Conservation (phyloP, 225 moss, liverwort and hornwort species). For the Thuidium tamariscinum region DNA sequence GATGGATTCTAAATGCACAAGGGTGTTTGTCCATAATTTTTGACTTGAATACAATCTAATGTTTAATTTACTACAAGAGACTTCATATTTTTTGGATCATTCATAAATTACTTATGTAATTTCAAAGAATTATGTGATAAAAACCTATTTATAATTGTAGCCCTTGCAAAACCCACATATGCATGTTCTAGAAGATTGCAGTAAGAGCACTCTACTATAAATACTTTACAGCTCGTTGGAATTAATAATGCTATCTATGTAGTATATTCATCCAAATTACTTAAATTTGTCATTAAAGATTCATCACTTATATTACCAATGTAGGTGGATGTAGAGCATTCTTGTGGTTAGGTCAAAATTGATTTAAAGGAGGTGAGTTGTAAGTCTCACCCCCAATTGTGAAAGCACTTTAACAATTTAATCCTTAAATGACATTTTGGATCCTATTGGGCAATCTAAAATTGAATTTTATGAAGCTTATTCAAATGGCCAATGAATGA, state of each 20-base stretch:
- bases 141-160: too few relatives aligned
- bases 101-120: too few relatives aligned
- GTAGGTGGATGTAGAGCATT: not conserved
- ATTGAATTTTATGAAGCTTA: not conserved
- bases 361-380: not conserved
- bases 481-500: not conserved
- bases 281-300: accelerated
- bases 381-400: accelerated
- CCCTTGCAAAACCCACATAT: too few relatives aligned
- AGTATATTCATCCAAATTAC: not conserved
- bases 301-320: not conserved
- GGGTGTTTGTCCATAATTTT: too few relatives aligned
- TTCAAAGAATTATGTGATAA: too few relatives aligned
- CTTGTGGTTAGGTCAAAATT: not conserved
- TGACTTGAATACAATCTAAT: too few relatives aligned
- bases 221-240: not conserved
- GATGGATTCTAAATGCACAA: too few relatives aligned
- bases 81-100: too few relatives aligned
- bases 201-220: not conserved
- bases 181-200: too few relatives aligned
- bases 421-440: not conserved
- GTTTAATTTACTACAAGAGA: too few relatives aligned
- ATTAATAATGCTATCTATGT: not conserved
- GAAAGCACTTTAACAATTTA: not conserved
- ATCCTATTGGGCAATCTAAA: not conserved